Percentiles rank a stretch among this genome's conserved stretches.
These are phyloP conservation scores for Primulina huaijiensis DNA, from an alignment of 257 asterid species.

Conservation along the genomic window DNA sequence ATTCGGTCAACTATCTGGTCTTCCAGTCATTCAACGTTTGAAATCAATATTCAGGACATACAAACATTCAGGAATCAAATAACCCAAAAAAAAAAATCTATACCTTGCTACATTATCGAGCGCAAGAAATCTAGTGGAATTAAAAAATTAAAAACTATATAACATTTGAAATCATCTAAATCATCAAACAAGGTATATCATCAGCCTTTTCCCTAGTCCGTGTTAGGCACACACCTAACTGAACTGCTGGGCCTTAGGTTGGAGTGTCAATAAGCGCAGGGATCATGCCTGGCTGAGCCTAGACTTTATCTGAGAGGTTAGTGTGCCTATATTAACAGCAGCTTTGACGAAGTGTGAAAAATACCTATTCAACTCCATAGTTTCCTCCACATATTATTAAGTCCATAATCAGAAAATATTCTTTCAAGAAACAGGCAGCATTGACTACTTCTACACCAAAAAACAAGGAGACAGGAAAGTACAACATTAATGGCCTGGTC, in stretches of 20 bases:
- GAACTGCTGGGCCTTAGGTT: too few species aligned
- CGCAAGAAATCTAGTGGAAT: not conserved
- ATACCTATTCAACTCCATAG: too few species aligned
- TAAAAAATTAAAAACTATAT: too few species aligned
- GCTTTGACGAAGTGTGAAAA: too few species aligned
- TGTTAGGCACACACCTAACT: too few species aligned
- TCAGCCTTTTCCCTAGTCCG: too few species aligned
- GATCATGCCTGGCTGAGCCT: too few species aligned
- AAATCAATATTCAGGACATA: slow-evolving; percentile 2
- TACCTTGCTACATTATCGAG: not conserved
- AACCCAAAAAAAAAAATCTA: slow-evolving; percentile 5
- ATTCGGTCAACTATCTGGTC: slow-evolving; percentile 22
- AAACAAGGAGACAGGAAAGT: slow-evolving; percentile 21
- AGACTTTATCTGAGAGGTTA: too few species aligned
- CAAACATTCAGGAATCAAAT: slow-evolving; percentile 7
- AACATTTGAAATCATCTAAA: too few species aligned
- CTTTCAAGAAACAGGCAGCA: not conserved
- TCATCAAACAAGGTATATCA: not conserved
- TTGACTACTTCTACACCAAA: too few species aligned
- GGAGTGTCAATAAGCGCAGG: too few species aligned
- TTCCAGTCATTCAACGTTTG: slow-evolving; percentile 18
- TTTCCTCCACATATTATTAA: not conserved
- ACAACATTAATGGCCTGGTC: slow-evolving; percentile 1
- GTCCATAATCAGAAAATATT: not conserved
- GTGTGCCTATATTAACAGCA: too few species aligned